These are phyloP conservation scores for Pleurotus djamor DNA, from an alignment of 768 basidiomycete genomes.

Conservation along the genomic window DNA sequence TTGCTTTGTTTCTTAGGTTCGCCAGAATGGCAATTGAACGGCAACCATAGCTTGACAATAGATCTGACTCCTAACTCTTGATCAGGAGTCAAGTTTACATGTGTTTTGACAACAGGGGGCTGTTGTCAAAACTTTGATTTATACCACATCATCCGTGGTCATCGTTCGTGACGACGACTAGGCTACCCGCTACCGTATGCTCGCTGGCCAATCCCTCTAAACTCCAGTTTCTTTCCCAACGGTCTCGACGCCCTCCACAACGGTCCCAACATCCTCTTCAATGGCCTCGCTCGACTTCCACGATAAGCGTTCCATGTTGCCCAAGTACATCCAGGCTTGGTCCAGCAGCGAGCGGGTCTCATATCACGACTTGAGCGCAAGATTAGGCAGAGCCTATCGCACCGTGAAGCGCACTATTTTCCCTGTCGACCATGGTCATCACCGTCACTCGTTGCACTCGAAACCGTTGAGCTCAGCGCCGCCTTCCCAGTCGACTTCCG, in stretches of 20 bases:
- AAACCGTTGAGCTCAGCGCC: slow-evolving; percentile 27
- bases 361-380: slow-evolving; percentile 1
- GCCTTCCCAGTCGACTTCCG: slow-evolving; percentile 26
- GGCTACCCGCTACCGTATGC: neutral
- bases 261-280: neutral
- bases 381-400: slow-evolving; percentile 1
- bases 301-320: neutral
- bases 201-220: neutral
- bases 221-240: neutral
- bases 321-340: slow-evolving; percentile 1
- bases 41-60: too few species aligned
- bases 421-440: neutral
- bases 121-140: too few species aligned
- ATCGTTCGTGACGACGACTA: neutral
- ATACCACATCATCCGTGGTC: neutral
- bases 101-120: too few species aligned
- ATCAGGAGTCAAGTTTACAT: too few species aligned
- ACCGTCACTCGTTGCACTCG: neutral
- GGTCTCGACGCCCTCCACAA: neutral
- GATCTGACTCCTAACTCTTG: too few species aligned
- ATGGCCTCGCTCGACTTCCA: neutral
- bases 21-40: too few species aligned
- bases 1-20: too few species aligned
- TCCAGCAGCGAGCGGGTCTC: neutral
- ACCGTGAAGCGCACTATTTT: slow-evolving; percentile 1